Conservation (phyloP, 2,329 filamentous ascomycete species). For the Monosporascus cannonballus region DNA sequence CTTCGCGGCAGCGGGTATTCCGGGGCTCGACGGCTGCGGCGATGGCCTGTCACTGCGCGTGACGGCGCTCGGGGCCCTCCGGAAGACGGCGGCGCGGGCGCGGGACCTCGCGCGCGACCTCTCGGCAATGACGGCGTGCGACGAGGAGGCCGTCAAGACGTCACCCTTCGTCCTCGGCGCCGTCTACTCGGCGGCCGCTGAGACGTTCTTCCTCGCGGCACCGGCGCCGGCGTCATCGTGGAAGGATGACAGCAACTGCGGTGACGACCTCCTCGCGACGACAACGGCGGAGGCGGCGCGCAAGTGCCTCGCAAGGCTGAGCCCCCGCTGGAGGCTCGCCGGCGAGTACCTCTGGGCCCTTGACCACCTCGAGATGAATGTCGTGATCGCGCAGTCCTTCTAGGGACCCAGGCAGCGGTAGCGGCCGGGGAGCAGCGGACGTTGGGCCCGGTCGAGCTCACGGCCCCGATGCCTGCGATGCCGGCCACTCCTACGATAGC, state of each 20-base stretch:
- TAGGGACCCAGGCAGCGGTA: neutral
- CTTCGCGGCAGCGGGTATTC: neutral
- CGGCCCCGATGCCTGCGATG: neutral
- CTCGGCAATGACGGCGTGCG: slow-evolving; percentile 1
- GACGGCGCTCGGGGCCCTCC: slow-evolving; percentile 2
- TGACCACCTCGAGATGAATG: slow-evolving; percentile 5
- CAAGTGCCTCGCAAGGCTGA: slow-evolving; percentile 6
- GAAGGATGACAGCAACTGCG: neutral
- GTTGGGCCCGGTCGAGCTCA: neutral
- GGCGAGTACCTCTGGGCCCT: slow-evolving; percentile 6
- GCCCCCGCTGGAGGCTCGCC: slow-evolving; percentile 9
- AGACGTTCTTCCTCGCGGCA: neutral
- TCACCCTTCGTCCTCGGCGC: slow-evolving; percentile 13
- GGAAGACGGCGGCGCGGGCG: slow-evolving; percentile 6
- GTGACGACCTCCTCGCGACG: neutral
- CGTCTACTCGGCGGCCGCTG: slow-evolving; percentile 7
- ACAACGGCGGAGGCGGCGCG: slow-evolving; percentile 1
- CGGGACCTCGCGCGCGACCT: slow-evolving; percentile 7
- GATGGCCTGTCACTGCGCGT: slow-evolving; percentile 7
- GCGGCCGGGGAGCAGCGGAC: neutral
- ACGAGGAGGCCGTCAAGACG: slow-evolving; percentile 8
- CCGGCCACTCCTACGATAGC: neutral
- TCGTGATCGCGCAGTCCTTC: neutral
- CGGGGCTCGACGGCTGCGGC: neutral
- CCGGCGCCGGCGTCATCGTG: neutral